A percentile compares a stretch with the other conserved stretches of the same genome.
phyloP scores from a whole-genome alignment of 2,329 filamentous ascomycete species.

The Trichoderma asperellum region DNA sequence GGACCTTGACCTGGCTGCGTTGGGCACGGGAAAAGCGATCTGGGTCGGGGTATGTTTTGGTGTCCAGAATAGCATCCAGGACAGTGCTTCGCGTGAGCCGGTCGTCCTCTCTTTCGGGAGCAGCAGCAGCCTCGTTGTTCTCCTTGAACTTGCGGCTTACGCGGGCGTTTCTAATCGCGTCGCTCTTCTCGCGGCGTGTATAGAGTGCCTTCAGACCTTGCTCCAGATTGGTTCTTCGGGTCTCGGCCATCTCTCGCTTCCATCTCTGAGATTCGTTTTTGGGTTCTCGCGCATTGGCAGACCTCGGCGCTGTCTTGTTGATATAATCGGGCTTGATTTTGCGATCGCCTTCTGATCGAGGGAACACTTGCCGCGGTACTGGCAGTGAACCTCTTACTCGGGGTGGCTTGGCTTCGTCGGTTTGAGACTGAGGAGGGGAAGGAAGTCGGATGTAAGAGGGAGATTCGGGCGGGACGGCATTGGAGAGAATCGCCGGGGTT shows the following conservation, averaged over 20 bases:
- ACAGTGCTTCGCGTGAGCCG: constrained; percentile 72
- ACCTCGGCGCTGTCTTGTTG: constrained; percentile 59
- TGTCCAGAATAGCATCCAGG: constrained; percentile 53
- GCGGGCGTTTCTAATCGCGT: constrained; percentile 42
- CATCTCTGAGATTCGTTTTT: constrained; percentile 54
- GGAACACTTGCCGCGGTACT: constrained; percentile 80
- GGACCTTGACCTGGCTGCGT: constrained; percentile 48
- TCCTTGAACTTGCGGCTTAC: constrained; percentile 53
- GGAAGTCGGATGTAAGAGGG: constrained; percentile 86
- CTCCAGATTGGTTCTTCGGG: constrained; percentile 71
- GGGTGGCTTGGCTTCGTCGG: constrained; percentile 53
- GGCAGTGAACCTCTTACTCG: constrained; percentile 79
- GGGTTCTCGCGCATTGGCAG: constrained; percentile 48
- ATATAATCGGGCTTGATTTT: constrained; percentile 69
- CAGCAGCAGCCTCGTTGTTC: constrained; percentile 55
- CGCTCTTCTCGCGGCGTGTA: constrained; percentile 59
- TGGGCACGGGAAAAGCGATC: constrained; percentile 60
- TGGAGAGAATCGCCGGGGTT: constrained; percentile 45
- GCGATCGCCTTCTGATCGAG: constrained; percentile 55
- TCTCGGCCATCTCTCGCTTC: constrained; percentile 73
- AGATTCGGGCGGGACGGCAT: constrained; percentile 79
- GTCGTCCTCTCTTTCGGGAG: constrained; percentile 76
- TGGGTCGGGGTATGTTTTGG: constrained; percentile 63
- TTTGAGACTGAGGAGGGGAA: constrained; percentile 75
- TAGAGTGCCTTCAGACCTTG: constrained; percentile 73